A percentile compares a stretch with the other conserved stretches of the same genome.
Conservation (phyloP, 129 eudicot genomes). For the Solidago caesia region DNA sequence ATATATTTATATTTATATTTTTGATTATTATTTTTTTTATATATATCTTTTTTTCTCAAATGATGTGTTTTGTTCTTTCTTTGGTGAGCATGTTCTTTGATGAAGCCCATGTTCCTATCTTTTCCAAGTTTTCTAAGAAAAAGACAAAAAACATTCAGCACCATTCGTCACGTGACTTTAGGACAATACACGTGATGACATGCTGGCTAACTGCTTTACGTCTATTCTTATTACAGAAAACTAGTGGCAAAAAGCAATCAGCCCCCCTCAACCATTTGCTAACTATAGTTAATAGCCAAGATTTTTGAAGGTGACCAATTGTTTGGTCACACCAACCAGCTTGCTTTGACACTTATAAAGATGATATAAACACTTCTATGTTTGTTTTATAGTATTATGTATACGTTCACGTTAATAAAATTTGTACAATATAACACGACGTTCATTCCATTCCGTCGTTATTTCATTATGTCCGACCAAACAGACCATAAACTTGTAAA, state of each 20-base stretch:
- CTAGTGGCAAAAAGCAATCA: constrained; percentile 26
- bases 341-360: background rate
- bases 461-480: too few species aligned
- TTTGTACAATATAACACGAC: too few species aligned
- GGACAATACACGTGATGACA: constrained; percentile 38
- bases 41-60: background rate
- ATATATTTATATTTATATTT: background rate
- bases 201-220: constrained; percentile 18
- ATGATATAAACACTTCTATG: background rate
- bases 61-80: background rate
- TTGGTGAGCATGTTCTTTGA: constrained; percentile 20
- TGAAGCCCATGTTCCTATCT: constrained; percentile 19
- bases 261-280: constrained; percentile 20
- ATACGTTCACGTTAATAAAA: background rate
- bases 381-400: too few species aligned
- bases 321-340: constrained; percentile 2
- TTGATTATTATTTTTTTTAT: too few species aligned
- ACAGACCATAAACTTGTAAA: too few species aligned
- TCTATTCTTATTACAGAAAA: background rate
- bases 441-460: too few species aligned
- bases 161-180: constrained; percentile 33
- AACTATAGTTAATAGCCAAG: constrained; percentile 8
- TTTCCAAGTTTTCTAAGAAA: background rate
- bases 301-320: background rate
- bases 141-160: constrained; percentile 31